These are phyloP conservation scores for Lanzia echinophila DNA, from an alignment of 2,329 filamentous ascomycete species.

Conservation along the genomic window DNA sequence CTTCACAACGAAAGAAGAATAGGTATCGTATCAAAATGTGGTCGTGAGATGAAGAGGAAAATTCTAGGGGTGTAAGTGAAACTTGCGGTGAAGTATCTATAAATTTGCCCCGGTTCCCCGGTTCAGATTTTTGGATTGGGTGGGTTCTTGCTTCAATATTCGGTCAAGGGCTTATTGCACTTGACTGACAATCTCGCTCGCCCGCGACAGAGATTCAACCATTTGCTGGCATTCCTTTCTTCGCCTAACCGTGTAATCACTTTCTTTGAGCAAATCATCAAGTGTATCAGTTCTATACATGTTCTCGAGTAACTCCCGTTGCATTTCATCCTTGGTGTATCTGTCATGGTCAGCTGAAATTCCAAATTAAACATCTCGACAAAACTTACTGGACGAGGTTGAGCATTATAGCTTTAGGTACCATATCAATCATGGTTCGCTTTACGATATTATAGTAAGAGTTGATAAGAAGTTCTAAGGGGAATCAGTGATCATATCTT, in stretches of 20 bases:
- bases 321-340: slow-evolving; percentile 97
- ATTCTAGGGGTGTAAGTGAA: slow-evolving; percentile 12
- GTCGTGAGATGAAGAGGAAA: slow-evolving; percentile 13
- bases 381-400: slow-evolving; percentile 81
- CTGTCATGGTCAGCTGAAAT: slow-evolving; percentile 38
- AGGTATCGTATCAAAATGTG: slow-evolving; percentile 24
- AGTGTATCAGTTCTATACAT: slow-evolving; percentile 91
- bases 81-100: slow-evolving; percentile 17
- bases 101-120: slow-evolving; percentile 11
- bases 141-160: slow-evolving; percentile 14
- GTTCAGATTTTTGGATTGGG: slow-evolving; percentile 10
- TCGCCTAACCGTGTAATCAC: slow-evolving; percentile 89
- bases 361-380: not conserved
- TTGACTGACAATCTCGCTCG: slow-evolving; percentile 91
- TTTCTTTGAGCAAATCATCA: slow-evolving; percentile 94
- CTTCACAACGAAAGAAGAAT: slow-evolving; percentile 20
- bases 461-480: slow-evolving; percentile 78
- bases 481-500: slow-evolving; percentile 15
- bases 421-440: slow-evolving; percentile 99
- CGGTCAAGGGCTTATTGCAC: slow-evolving; percentile 35
- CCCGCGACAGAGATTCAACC: slow-evolving; percentile 86
- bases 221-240: slow-evolving; percentile 99
- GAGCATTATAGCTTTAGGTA: slow-evolving; percentile 98
- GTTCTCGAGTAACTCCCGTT: slow-evolving; percentile 90
- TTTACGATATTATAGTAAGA: slow-evolving; percentile 98